Percentiles rank a stretch among this genome's conserved stretches.
phyloP scores from a whole-genome alignment of 768 basidiomycete genomes.

The Boletus reticuloceps region DNA sequence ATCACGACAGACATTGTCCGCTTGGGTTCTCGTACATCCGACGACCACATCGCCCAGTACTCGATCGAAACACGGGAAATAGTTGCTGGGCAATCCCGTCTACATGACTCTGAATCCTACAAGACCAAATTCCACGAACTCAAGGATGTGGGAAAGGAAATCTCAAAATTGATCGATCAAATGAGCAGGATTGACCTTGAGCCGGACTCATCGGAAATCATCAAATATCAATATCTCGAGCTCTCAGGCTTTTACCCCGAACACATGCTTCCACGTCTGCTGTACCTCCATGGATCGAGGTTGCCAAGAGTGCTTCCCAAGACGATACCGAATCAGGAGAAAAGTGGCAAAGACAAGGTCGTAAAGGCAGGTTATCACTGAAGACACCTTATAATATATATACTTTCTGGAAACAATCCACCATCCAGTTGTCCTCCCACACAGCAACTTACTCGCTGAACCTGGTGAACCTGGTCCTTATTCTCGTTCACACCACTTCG shows the following conservation, averaged over 20 bases:
- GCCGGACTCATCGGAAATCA: conserved; percentile 39
- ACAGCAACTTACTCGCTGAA: background rate
- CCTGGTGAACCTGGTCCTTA: background rate
- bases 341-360: conserved; percentile 37
- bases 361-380: conserved; percentile 16
- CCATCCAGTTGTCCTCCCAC: background rate
- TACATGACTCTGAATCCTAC: conserved; percentile 32
- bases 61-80: conserved; percentile 59
- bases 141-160: conserved; percentile 44
- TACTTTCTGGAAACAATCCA: conserved; percentile 37
- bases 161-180: conserved; percentile 45
- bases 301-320: conserved; percentile 16
- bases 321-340: conserved; percentile 16
- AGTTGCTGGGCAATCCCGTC: conserved; percentile 39
- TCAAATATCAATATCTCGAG: conserved; percentile 41
- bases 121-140: conserved; percentile 36
- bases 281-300: conserved; percentile 51
- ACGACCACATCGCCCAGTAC: conserved; percentile 59
- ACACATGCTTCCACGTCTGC: conserved; percentile 39
- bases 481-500: conserved; percentile 17
- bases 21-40: conserved; percentile 61
- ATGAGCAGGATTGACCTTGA: conserved; percentile 34
- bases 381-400: conserved; percentile 39
- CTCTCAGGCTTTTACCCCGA: conserved; percentile 49
- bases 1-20: conserved; percentile 68